Evolutionary conservation across 306 rosid species (phyloP).

Genomic region (Dalbergia cultrata): DNA sequence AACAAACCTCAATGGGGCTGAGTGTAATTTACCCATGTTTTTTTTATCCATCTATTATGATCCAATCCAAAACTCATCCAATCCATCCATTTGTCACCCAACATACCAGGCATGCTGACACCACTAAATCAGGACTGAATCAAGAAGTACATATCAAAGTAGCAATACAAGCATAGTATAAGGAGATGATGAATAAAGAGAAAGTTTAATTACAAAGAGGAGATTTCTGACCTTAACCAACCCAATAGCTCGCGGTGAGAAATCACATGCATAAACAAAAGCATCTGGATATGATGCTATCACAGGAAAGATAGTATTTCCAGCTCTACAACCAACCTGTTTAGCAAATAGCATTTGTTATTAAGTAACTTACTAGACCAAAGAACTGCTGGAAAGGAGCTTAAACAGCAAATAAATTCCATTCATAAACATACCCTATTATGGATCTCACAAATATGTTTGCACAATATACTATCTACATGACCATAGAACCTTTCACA

Average conservation of each 20-base stretch:
- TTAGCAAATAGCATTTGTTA: constrained; percentile 31
- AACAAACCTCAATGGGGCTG: too few relatives aligned
- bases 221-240: constrained; percentile 76
- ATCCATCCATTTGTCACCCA: neutral
- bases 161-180: constrained; percentile 31
- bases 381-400: constrained; percentile 28
- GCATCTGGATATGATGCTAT: constrained; percentile 70
- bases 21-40: too few relatives aligned
- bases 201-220: constrained; percentile 30
- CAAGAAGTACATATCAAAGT: constrained; percentile 25
- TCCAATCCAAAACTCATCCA: neutral
- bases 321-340: constrained; percentile 96
- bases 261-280: constrained; percentile 91
- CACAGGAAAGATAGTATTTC: constrained; percentile 93
- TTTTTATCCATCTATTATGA: neutral
- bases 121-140: constrained; percentile 23
- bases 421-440: constrained; percentile 4
- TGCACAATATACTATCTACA: constrained; percentile 11
- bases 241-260: constrained; percentile 89
- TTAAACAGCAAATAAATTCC: constrained; percentile 26
- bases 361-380: constrained; percentile 13
- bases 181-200: constrained; percentile 22
- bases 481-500: constrained; percentile 7
- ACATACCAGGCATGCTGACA: constrained; percentile 2
- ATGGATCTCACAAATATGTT: neutral